Evolutionary conservation across 2,329 filamentous ascomycete species (phyloP).

Genomic region (Pseudogymnoascus sp.): DNA sequence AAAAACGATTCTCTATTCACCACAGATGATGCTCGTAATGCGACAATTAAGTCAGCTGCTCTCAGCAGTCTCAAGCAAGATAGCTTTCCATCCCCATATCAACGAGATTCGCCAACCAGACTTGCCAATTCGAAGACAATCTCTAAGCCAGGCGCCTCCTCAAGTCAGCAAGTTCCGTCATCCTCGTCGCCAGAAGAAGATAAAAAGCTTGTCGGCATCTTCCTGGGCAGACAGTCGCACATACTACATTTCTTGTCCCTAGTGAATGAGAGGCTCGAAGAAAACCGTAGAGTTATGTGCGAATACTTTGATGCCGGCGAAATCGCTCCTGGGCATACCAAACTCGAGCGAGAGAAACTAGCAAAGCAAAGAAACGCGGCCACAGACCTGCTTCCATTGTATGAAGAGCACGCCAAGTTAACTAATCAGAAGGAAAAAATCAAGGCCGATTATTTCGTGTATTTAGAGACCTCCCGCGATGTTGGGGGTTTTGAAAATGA

Average conservation of each 20-base stretch:
- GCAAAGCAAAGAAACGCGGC: constrained; percentile 5
- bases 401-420: constrained; percentile 3
- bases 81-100: constrained; percentile 20
- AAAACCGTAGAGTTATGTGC: constrained; percentile 17
- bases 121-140: constrained; percentile 11
- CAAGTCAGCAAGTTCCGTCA: constrained; percentile 19
- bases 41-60: not conserved
- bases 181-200: constrained; percentile 21
- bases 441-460: constrained; percentile 2
- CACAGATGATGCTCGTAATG: not conserved
- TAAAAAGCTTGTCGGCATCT: constrained; percentile 22
- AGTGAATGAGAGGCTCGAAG: constrained; percentile 17
- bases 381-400: not conserved
- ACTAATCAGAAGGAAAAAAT: constrained; percentile 5
- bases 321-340: constrained; percentile 5
- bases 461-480: not conserved
- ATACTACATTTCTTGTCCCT: constrained; percentile 18
- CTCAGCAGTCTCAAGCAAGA: constrained; percentile 14
- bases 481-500: not conserved
- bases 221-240: constrained; percentile 18
- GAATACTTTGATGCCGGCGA: constrained; percentile 20
- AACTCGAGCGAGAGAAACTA: constrained; percentile 2
- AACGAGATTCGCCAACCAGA: constrained; percentile 21
- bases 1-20: not conserved
- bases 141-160: constrained; percentile 2